Base-by-base conservation (phyloP, 2,329 filamentous ascomycete genomes). In the Dryadomyces sulphureus region DNA sequence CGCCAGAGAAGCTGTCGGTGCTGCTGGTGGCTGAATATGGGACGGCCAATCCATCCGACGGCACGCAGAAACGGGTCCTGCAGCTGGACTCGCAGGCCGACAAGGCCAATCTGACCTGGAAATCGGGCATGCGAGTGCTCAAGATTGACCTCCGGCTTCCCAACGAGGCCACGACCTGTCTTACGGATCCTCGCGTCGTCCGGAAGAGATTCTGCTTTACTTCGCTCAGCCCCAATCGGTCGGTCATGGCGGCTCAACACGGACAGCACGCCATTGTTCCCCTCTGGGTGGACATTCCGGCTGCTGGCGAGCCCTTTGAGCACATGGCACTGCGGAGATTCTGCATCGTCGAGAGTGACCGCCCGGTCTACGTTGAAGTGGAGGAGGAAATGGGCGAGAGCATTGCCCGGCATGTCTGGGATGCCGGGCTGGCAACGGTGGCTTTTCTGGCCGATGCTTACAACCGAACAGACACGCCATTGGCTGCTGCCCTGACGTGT, bases 401-500 rank as follows among this genome's bases (percentile, higher is more conserved):
- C 54, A 77, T 78, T 46, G 73, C 73, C 0, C 66, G 73, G 3
- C 73, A 77, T 49, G 62, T 77, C 6, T 78, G 74, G 74, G 74
- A 78, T 45, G 73, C 66, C 1, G 74, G 74, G 1, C 59, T 77
- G 9, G 60, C 71, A 6, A 65, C 68, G 1, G 59, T 65, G 1
- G 62, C 62, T 1, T 54, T 63, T 11, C 41, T 70, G 11, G 59
- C 58, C 1, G 52, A 57, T 12, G 40, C 58, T 3, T 57, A n/a
- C 30, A 17, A 16, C 45, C 30, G 43, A 27, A 16, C 19, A 12
- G 16, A 21, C 12, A 9, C n/a, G 5, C 16, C 5, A 9, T 7
- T 39, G 4, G 20, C n/a, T 2, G 42, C 27, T 14, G 27, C 41
- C 3, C 25, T 66, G 47, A 55, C 50, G 3, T 50, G 55, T 4